Evolutionary conservation across 257 asterid species (phyloP), one percentile per base, ranked within the genome.

Genomic region (Ocimum tenuiflorum): DNA sequence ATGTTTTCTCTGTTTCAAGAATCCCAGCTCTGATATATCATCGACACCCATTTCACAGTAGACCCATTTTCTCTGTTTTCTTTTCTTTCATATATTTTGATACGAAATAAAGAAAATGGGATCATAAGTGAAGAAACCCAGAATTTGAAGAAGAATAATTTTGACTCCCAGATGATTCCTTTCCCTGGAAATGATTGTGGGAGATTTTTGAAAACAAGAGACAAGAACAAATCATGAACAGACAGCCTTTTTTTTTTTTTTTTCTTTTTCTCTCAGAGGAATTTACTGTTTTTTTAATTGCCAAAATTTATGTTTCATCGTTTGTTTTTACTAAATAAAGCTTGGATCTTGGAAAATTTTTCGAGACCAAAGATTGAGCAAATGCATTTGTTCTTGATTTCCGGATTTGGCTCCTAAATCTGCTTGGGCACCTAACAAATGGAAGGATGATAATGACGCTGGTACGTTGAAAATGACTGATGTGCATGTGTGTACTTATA

Each of bases 361-460:
- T 60, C 38, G 70, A 80, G 69, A 72, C 67, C 42, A 69, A 70
- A 69, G 79, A 79, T 75, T 74, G 53, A 69, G 78, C 61, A 78
- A 61, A 55, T 46, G 72, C 79, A 63, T 47, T 60, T 58, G 63
- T 60, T 73, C 63, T 72, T 66, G 76, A 79, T 75, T 59, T 62
- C 89, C 91, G 81, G 78, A 55, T 74, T 69, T 78, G 79, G 60
- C 81, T 88, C 91, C 96, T 81, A 55, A 76, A 82, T 79, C 72
- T 73, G 52, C 82, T 88, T 63, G 62, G 47, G 63, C 35, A 60
- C 95, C 94, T 73, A 75, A 84, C 96, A 90, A 77, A 76, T 84
- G 96, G 78, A 73, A 65, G 95, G 91, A 69, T 38, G 78, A 24
- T 48, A 68, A 59, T 13, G 13, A 51, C 64, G 35, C 36, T 56